Percentiles rank a stretch among this genome's conserved stretches.
Evolutionary conservation across 169 alveolate species (phyloP).

Genomic region (Cryptosporidium canis): DNA sequence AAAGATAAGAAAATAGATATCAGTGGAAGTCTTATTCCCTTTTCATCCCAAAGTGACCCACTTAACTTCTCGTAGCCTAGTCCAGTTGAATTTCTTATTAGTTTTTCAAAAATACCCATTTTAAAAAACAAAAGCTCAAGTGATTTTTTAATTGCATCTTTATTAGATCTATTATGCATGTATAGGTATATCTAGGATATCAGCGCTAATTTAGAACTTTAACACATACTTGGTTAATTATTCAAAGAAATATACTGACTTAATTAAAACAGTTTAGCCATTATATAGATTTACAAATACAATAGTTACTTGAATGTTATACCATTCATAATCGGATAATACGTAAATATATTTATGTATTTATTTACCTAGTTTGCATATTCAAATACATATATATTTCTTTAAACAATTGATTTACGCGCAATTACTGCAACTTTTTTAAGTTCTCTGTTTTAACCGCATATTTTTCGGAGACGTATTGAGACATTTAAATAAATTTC

Average conservation of each 20-base stretch:
- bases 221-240: neutral
- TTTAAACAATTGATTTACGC: neutral
- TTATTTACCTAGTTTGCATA: too few relatives aligned
- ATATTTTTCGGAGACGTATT: slow-evolving; percentile 4
- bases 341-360: too few relatives aligned
- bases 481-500: neutral
- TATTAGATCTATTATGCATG: slow-evolving; percentile 1
- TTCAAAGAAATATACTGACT: neutral
- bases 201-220: neutral
- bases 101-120: neutral
- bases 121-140: neutral
- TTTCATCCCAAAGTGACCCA: slow-evolving; percentile 33
- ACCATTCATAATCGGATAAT: too few relatives aligned
- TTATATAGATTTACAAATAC: neutral
- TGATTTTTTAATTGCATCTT: neutral
- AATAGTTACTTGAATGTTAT: neutral
- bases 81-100: neutral
- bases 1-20: slow-evolving; percentile 18
- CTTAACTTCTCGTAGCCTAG: neutral
- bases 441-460: neutral
- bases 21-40: slow-evolving; percentile 34
- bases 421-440: slow-evolving; percentile 7
- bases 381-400: neutral
- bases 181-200: neutral
- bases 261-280: neutral